A percentile compares a stretch with the other conserved stretches of the same genome.
phyloP scores from a whole-genome alignment of 345 rosid species.

The Lepidium africanum region DNA sequence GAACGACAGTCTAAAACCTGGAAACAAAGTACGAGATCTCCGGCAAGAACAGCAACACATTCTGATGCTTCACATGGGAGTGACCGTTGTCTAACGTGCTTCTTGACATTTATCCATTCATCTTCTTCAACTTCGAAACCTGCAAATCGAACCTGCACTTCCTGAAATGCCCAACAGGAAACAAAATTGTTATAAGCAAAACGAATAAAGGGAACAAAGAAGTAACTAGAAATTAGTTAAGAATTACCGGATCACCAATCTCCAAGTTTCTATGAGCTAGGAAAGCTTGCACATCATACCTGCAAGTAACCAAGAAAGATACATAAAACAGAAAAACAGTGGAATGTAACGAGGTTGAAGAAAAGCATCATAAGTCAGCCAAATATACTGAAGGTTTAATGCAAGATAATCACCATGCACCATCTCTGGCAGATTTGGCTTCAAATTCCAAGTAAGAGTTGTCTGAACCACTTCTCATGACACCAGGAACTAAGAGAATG shows the following conservation, averaged over 20 bases:
- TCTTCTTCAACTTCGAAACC: slow-evolving; percentile 97
- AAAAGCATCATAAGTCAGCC: neutral
- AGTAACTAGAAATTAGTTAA: neutral
- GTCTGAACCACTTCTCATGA: slow-evolving; percentile 57
- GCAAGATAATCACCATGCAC: slow-evolving; percentile 77
- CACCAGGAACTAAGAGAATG: slow-evolving; percentile 36
- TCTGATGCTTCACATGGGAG: slow-evolving; percentile 99
- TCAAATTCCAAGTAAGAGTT: slow-evolving; percentile 72
- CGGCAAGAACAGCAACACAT: slow-evolving; percentile 98
- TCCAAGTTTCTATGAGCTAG: slow-evolving; percentile 69
- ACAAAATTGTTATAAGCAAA: neutral
- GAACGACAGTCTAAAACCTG: slow-evolving; percentile 44
- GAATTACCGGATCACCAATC: slow-evolving; percentile 62
- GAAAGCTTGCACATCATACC: slow-evolving; percentile 85
- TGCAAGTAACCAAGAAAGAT: slow-evolving; percentile 23
- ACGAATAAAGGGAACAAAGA: neutral
- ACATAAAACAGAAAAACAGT: neutral
- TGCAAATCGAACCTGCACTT: slow-evolving; percentile 85
- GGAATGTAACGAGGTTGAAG: neutral
- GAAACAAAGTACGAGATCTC: slow-evolving; percentile 95
- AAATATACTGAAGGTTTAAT: neutral
- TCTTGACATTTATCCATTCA: slow-evolving; percentile 89
- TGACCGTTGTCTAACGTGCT: slow-evolving; percentile 81
- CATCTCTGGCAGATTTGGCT: slow-evolving; percentile 95
- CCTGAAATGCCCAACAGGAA: slow-evolving; percentile 49